Base-by-base conservation (phyloP, 345 rosid genomes). In the Fremontodendron californicum region DNA sequence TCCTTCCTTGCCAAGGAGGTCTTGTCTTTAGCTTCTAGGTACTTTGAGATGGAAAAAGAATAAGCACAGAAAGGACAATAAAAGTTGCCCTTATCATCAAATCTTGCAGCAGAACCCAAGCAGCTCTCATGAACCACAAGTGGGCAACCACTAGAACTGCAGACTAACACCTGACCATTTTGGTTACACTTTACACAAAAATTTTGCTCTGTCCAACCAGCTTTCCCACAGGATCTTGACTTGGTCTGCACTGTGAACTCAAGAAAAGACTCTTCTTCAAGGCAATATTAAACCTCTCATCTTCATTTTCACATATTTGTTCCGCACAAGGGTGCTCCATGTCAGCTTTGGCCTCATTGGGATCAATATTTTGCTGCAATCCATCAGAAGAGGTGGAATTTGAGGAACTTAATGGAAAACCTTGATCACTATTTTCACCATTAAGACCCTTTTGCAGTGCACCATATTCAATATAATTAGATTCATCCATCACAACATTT, bases 21-120 rank as follows among this genome's bases (percentile, higher is more conserved):
- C 42, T 46, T 81, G 81, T 74, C 78, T 84, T 83, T 85, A 52
- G 82, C 82, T 79, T 83, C 80, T 43, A 82, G 75, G 72, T 83
- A 86, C 42, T 86, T 77, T 19, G 88, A 83, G 65, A 82, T 80
- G 13, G 87, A 82, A 51, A n/a, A 69, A 39, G 88, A 78, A 86
- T 84, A 86, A 45, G 85, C 78, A 80, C 92, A 90, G 78, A 86
- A 88, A 23, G 89, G 89, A 52, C 92, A 90, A 74, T 65, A 76
- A 75, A 86, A 88, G 18, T 78, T 76, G 18, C 88, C 88, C 0
- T 71, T 75, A 40, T 79, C 76, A 79, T 84, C 85, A 73, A 83
- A 83, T 42, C 31, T 77, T 25, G 82, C 79, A 9, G 82, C 71
- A 37, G 62, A 83, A 71, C 83, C 89, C 79, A 88, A 72, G 77